Base-by-base conservation (phyloP, 495 filamentous ascomycete genomes). In the Cercophora newfieldiana region DNA sequence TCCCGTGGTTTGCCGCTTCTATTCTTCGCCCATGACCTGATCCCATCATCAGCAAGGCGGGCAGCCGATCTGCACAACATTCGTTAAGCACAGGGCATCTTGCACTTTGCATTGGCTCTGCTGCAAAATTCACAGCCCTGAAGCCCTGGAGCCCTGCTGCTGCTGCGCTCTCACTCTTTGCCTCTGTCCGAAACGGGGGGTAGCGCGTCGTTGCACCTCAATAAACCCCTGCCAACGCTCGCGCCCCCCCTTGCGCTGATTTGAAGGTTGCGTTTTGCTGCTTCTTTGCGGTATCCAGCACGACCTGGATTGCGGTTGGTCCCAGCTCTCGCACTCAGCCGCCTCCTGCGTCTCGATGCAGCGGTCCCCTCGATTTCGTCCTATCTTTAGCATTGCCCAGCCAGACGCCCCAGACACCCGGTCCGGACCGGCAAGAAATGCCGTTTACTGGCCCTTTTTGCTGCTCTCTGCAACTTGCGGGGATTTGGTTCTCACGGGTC, bases 311-410 rank as follows among this genome's bases (percentile, higher is more conserved):
- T 53, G 21, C 18, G 50, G 21, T 22, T 22, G 50, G 22, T 7
- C 50, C 50, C 50, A 7, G 19, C 21, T 44, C 37, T 24, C 28
- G 24, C 44, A 24, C 49, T 63, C 61, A 63, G 61, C 61, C 61
- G 59, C 59, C 61, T 63, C 61, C 61, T 63, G 61, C 61, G 25
- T 63, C 61, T 33, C 29, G 18, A 33, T 51, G 21, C 26, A 51
- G 37, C 37, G 37, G 37, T 44, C 10, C 37, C n/a, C 37, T 44
- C 30, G 55, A 57, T 30, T 37, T 56, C 50, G 61, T 56, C 61
- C 61, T 63, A 63, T 63, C 61, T 63, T 63, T 63, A 63, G 61
- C 49, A 30, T 50, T n/a, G 14, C 25, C 50, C 49, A 24, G 29
- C 37, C 37, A 44, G 37, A 44, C 37, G 37, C 10, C 28, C 37